These are phyloP conservation scores for Wallacemonas sp. DNA, from an alignment of 208 protist species.

Conservation along the genomic window DNA sequence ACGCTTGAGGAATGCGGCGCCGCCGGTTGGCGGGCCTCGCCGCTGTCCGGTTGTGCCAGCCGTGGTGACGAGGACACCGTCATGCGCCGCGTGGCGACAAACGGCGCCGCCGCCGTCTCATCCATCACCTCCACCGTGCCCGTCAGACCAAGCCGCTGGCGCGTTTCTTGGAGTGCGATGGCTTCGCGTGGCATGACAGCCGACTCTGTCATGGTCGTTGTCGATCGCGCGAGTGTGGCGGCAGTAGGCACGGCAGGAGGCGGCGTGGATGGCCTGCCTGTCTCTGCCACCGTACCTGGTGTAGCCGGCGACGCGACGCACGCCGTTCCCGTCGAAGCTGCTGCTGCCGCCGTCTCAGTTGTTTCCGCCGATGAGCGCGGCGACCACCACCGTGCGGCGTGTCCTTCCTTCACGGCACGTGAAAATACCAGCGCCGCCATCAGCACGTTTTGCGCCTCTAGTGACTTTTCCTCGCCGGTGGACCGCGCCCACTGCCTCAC, in stretches of 20 bases:
- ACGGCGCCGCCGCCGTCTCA: constrained; percentile 6
- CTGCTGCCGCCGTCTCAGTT: not conserved
- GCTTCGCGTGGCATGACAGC: constrained; percentile 33
- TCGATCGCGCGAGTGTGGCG: constrained; percentile 3
- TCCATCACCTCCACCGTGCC: constrained; percentile 38
- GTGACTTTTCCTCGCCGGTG: constrained; percentile 36
- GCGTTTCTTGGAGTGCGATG: constrained; percentile 19
- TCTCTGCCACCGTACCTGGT: too few species aligned
- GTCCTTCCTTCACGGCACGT: constrained; percentile 26
- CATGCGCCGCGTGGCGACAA: not conserved
- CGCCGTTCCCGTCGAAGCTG: too few species aligned
- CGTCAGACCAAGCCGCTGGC: constrained; percentile 18
- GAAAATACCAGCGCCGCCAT: constrained; percentile 31
- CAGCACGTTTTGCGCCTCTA: constrained; percentile 51
- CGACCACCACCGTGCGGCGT: constrained; percentile 2
- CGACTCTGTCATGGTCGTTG: constrained; percentile 10
- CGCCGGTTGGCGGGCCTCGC: too few species aligned
- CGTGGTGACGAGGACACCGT: not conserved
- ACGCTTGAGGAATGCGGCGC: too few species aligned
- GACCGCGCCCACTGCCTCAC: constrained; percentile 42
- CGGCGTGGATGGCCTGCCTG: too few species aligned
- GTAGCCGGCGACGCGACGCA: too few species aligned
- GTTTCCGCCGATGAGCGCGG: not conserved
- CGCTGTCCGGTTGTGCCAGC: not conserved
- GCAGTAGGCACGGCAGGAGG: constrained; percentile 1